Percentiles rank a stretch among this genome's conserved stretches.
Evolutionary conservation across 2,329 filamentous ascomycete species (phyloP).

Genomic region (Pseudovirgaria hyperparasitica): DNA sequence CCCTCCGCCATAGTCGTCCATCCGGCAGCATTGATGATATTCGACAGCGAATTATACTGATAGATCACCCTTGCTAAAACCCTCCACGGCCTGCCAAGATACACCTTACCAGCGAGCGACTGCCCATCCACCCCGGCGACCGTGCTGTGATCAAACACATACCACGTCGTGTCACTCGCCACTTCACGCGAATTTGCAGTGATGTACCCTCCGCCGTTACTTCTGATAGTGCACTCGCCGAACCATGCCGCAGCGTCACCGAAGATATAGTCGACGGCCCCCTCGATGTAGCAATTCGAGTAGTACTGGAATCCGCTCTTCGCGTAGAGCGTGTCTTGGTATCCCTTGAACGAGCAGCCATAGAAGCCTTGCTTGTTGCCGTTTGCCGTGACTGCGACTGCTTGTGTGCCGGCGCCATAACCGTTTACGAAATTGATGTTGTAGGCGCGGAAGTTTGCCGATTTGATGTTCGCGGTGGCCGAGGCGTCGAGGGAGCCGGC

Average conservation of each 20-base stretch:
- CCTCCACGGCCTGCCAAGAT: slow-evolving; percentile 38
- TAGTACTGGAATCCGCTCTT: slow-evolving; percentile 38
- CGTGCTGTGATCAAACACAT: slow-evolving; percentile 37
- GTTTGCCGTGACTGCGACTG: slow-evolving; percentile 36
- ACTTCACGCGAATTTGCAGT: slow-evolving; percentile 6
- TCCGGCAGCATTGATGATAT: slow-evolving; percentile 42
- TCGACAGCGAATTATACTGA: slow-evolving; percentile 34
- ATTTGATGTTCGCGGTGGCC: slow-evolving; percentile 27
- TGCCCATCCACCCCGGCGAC: slow-evolving; percentile 24
- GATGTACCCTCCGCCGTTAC: slow-evolving; percentile 5
- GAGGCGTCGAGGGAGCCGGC: slow-evolving; percentile 34
- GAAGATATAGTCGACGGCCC: slow-evolving; percentile 44
- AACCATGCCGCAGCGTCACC: slow-evolving; percentile 36
- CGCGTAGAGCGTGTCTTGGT: slow-evolving; percentile 35
- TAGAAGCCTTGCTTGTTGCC: slow-evolving; percentile 39
- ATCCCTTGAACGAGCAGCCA: slow-evolving; percentile 36
- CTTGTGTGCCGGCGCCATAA: slow-evolving; percentile 15
- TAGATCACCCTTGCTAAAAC: slow-evolving; percentile 33
- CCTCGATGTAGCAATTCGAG: slow-evolving; percentile 39
- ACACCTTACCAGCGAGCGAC: slow-evolving; percentile 23
- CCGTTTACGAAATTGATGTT: slow-evolving; percentile 42
- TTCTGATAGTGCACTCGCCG: slow-evolving; percentile 24
- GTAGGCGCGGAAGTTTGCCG: slow-evolving; percentile 41
- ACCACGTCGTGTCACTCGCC: slow-evolving; percentile 22
- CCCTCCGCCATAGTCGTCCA: slow-evolving; percentile 35